Evolutionary conservation across 495 filamentous ascomycete species (phyloP).

Genomic region (Aspergillus coremiiformis): DNA sequence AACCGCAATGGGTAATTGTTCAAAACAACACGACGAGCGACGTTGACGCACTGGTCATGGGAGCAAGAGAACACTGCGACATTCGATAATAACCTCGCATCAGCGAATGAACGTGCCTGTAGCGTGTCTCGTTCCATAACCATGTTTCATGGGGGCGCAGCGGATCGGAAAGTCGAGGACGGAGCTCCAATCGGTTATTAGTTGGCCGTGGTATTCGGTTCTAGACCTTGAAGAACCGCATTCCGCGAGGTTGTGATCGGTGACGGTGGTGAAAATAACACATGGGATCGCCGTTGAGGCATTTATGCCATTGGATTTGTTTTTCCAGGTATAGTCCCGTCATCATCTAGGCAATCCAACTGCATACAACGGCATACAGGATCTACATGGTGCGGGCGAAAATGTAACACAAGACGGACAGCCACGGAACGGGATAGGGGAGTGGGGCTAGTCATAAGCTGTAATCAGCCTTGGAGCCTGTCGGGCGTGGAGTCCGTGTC

Average conservation of each 20-base stretch:
- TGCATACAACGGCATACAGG: not conserved
- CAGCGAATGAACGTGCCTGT: not conserved
- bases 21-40: not conserved
- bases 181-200: not conserved
- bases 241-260: not conserved
- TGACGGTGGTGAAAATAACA: not conserved
- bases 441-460: not conserved
- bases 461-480: not conserved
- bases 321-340: not conserved
- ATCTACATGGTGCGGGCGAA: not conserved
- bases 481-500: not conserved
- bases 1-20: not conserved
- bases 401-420: not conserved
- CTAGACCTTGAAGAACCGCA: not conserved
- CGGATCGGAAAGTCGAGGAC: not conserved
- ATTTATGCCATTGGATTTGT: not conserved
- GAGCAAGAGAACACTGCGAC: not conserved
- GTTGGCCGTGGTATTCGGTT: not conserved
- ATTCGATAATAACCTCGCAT: not conserved
- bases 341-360: not conserved
- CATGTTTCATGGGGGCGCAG: not conserved
- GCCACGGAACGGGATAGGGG: not conserved
- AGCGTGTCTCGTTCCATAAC: not conserved
- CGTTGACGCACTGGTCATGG: not conserved
- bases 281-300: not conserved